phyloP scores from a whole-genome alignment of 495 filamentous ascomycete species.

The Annulohypoxylon bovei region DNA sequence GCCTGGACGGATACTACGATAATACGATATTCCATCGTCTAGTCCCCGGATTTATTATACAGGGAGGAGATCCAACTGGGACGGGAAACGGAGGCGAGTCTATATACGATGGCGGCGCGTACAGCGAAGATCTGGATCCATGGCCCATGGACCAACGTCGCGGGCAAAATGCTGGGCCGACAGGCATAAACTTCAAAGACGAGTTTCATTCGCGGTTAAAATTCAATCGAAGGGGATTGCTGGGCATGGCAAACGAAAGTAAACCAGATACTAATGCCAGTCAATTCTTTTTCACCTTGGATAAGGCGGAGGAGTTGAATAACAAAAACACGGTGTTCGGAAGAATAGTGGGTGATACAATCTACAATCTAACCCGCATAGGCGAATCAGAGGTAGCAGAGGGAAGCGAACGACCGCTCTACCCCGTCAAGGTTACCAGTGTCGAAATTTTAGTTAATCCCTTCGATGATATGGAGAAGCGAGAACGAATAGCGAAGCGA shows the following conservation, averaged over 20 bases:
- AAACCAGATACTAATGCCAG: constrained; percentile 83
- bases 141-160: constrained; percentile 71
- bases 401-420: constrained; percentile 84
- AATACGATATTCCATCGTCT: constrained; percentile 93
- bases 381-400: constrained; percentile 84
- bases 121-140: constrained; percentile 67
- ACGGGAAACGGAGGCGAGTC: constrained; percentile 91
- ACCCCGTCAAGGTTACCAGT: constrained; percentile 80
- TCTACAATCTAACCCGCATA: constrained; percentile 94
- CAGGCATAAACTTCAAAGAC: constrained; percentile 76
- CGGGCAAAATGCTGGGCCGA: constrained; percentile 63
- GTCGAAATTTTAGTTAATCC: constrained; percentile 90
- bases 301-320: constrained; percentile 81
- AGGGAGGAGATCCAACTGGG: constrained; percentile 86
- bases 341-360: constrained; percentile 89
- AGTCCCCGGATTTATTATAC: constrained; percentile 89
- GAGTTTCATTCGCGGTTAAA: constrained; percentile 92
- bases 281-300: constrained; percentile 96
- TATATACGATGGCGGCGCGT: constrained; percentile 87
- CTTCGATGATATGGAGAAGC: constrained; percentile 85
- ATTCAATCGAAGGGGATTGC: constrained; percentile 88
- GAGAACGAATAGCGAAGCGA: constrained; percentile 61
- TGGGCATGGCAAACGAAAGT: constrained; percentile 91
- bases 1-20: constrained; percentile 93
- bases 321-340: constrained; percentile 95